A percentile compares a stretch with the other conserved stretches of the same genome.
These are phyloP conservation scores for Lathyrus tuberosus DNA, from an alignment of 306 rosid genomes.

Conservation along the genomic window DNA sequence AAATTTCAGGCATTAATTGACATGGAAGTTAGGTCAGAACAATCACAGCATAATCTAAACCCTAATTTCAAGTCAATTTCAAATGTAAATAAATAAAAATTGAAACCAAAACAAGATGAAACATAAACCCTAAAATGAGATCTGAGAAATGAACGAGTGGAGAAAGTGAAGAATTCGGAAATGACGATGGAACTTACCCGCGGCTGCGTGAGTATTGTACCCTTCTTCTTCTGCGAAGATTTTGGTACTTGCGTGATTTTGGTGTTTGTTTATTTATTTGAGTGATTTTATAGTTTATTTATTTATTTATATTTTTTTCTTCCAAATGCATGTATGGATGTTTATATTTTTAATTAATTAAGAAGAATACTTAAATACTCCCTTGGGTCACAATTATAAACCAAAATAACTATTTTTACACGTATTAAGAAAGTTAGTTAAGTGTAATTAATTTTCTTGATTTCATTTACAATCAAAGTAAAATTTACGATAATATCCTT, in stretches of 20 bases:
- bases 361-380: too few species aligned
- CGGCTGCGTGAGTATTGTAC: neutral
- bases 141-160: neutral
- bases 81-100: too few species aligned
- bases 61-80: neutral
- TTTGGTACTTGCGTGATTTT: neutral
- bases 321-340: neutral
- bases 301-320: neutral
- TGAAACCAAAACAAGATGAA: neutral
- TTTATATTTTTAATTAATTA: neutral
- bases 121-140: neutral
- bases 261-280: neutral
- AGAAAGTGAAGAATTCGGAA: neutral
- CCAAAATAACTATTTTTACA: too few species aligned
- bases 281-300: neutral
- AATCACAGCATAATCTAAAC: neutral
- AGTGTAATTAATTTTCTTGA: too few species aligned
- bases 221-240: neutral
- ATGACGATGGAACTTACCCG: conserved; percentile 31
- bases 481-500: too few species aligned
- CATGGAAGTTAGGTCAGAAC: neutral
- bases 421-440: too few species aligned
- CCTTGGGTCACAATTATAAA: too few species aligned
- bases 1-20: neutral
- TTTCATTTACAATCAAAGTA: too few species aligned